Evolutionary conservation across 768 basidiomycete genomes (phyloP), one percentile per base, ranked within the genome.

Genomic region (Lentinula edodes): DNA sequence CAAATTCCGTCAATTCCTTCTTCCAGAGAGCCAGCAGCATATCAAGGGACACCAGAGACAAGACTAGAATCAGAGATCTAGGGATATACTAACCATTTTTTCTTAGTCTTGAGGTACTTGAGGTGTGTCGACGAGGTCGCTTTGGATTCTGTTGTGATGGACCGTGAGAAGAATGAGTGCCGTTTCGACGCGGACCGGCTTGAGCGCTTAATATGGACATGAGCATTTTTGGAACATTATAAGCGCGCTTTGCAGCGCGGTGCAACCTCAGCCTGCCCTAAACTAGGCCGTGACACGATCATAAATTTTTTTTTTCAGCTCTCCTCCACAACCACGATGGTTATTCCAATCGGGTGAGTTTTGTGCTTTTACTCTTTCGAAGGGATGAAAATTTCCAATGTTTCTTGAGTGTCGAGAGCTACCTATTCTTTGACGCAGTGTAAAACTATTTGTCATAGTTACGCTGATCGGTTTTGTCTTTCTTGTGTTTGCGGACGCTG

Each of bases 381-480:
- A 68, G 65, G 71, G 89, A 90, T 90, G 89, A 87, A 74, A 81
- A 68, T 70, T 70, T 69, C 18, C 67, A 72, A 73, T 71, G 72
- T 73, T 69, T 67, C 77, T 72, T 75, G 82, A 86, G 86, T 74
- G 77, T 78, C 76, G 72, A 71, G 72, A 75, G 68, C 70, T 77
- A 83, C 83, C 82, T 81, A 77, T 78, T 76, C 74, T 70, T 73
- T 72, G 78, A 72, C 69, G 73, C 83, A 64, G 80, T 85, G 88
- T 75, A 78, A 71, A 28, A 71, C 71, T 78, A n/a, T 78, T 82
- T 88, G 90, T 91, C 90, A 91, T 91, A 90, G 90, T 91, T 91
- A 91, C 90, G 87, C 90, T 91, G 90, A 91, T 83, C 80, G 77
- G 82, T 81, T 74, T 67, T 62, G 36, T 43, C 59, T 43, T 62